Evolutionary conservation across 306 rosid genomes (phyloP).

Genomic region (Purshia tridentata): DNA sequence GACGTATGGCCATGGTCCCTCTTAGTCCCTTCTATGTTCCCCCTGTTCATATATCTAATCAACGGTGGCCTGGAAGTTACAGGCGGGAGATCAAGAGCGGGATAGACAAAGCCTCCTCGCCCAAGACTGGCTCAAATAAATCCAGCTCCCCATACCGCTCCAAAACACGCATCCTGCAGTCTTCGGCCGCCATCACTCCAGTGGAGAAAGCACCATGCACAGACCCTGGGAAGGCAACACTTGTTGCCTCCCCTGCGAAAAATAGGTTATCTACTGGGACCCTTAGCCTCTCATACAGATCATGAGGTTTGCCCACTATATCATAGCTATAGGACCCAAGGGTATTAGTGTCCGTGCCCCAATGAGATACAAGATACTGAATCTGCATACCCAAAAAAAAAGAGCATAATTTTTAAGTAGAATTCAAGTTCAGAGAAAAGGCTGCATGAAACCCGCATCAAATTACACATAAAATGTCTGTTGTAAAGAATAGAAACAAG

Average conservation of each 20-base stretch:
- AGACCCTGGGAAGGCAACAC: slow-evolving; percentile 73
- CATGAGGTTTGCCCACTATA: slow-evolving; percentile 83
- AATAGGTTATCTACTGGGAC: slow-evolving; percentile 92
- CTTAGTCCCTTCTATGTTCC: too few species aligned
- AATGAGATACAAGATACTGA: slow-evolving; percentile 85
- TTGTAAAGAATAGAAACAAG: not conserved
- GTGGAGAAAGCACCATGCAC: slow-evolving; percentile 93
- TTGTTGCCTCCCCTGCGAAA: slow-evolving; percentile 98
- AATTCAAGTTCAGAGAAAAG: not conserved
- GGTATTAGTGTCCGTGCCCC: slow-evolving; percentile 85
- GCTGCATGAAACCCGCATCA: not conserved
- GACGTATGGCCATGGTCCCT: too few species aligned
- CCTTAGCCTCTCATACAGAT: slow-evolving; percentile 86
- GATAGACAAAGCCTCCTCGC: slow-evolving; percentile 60
- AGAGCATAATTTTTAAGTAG: not conserved
- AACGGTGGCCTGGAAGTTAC: slow-evolving; percentile 33
- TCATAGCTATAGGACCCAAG: slow-evolving; percentile 93
- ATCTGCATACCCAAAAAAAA: slow-evolving; percentile 46
- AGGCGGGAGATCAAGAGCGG: slow-evolving; percentile 88
- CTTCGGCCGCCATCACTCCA: slow-evolving; percentile 96
- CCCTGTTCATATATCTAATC: not conserved
- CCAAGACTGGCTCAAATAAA: slow-evolving; percentile 77
- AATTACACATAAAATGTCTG: not conserved
- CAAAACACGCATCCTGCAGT: slow-evolving; percentile 93
- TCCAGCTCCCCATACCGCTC: slow-evolving; percentile 92